Percentiles rank a stretch among this genome's conserved stretches.
Evolutionary conservation across 306 rosid species (phyloP).

Genomic region (Vigna mungo): DNA sequence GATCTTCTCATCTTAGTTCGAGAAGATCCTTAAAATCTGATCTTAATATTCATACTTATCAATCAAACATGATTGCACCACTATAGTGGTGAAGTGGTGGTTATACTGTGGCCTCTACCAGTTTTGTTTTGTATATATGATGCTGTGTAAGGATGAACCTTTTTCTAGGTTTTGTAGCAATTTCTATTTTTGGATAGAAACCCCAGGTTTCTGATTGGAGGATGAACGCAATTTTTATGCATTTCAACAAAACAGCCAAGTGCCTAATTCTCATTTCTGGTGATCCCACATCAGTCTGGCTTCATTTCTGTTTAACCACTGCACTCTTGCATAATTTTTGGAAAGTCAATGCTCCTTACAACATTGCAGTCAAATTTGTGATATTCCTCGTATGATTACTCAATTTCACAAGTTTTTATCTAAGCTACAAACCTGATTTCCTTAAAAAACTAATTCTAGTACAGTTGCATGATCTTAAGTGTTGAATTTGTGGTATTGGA

Average conservation of each 20-base stretch:
- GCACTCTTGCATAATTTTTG: not conserved
- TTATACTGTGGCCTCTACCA: not conserved
- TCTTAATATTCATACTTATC: not conserved
- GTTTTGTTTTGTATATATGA: not conserved
- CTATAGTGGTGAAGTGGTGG: not conserved
- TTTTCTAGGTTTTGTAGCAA: not conserved
- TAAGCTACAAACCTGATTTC: too few species aligned
- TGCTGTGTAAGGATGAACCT: not conserved
- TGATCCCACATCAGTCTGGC: not conserved
- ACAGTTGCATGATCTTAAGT: too few species aligned
- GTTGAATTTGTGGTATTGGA: too few species aligned
- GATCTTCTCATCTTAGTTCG: not conserved
- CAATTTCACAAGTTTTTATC: too few species aligned
- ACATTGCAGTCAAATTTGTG: not conserved
- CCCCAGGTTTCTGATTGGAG: not conserved
- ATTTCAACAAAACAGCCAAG: not conserved
- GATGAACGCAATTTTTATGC: not conserved
- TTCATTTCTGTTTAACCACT: too few species aligned
- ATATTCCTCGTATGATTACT: too few species aligned
- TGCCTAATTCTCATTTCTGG: not conserved
- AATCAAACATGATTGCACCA: not conserved
- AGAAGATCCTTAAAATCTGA: not conserved
- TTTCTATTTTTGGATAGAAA: not conserved
- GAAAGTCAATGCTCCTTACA: not conserved
- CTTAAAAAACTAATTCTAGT: too few species aligned